These are phyloP conservation scores for Talaromyces funiculosus DNA, from an alignment of 2,329 filamentous ascomycete genomes.

Conservation along the genomic window DNA sequence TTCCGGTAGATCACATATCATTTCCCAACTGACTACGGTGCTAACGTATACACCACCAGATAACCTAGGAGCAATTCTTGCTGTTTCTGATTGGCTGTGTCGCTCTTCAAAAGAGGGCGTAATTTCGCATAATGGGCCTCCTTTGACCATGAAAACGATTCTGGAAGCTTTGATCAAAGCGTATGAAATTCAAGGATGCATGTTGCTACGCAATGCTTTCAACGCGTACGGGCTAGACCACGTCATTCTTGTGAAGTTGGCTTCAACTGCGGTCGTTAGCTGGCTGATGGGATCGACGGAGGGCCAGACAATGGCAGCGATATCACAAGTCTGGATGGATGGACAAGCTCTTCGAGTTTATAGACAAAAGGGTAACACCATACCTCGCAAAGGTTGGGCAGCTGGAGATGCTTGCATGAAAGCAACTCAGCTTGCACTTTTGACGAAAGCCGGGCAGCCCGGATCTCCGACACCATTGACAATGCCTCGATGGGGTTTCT, in stretches of 20 bases:
- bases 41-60: conserved; percentile 21
- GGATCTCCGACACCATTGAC: conserved; percentile 25
- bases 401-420: conserved; percentile 33
- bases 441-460: conserved; percentile 21
- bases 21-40: too few species aligned
- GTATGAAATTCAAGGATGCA: conserved; percentile 40
- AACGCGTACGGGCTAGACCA: conserved; percentile 40
- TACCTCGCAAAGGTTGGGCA: conserved; percentile 40
- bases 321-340: conserved; percentile 40
- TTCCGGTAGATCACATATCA: conserved; percentile 17
- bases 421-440: conserved; percentile 28
- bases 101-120: conserved; percentile 10
- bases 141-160: conserved; percentile 29
- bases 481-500: conserved; percentile 28
- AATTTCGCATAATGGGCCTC: conserved; percentile 13
- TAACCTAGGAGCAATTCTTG: conserved; percentile 36
- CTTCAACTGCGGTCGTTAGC: conserved; percentile 34
- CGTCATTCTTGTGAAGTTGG: conserved; percentile 39
- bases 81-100: conserved; percentile 30
- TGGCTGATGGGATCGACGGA: conserved; percentile 34
- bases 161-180: conserved; percentile 35
- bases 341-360: conserved; percentile 32
- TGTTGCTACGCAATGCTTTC: conserved; percentile 34
- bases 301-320: conserved; percentile 28
- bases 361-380: conserved; percentile 30